A percentile compares a stretch with the other conserved stretches of the same genome.
Evolutionary conservation across 352 stramenopile species (phyloP).

Genomic region (Phytopythium boreale): DNA sequence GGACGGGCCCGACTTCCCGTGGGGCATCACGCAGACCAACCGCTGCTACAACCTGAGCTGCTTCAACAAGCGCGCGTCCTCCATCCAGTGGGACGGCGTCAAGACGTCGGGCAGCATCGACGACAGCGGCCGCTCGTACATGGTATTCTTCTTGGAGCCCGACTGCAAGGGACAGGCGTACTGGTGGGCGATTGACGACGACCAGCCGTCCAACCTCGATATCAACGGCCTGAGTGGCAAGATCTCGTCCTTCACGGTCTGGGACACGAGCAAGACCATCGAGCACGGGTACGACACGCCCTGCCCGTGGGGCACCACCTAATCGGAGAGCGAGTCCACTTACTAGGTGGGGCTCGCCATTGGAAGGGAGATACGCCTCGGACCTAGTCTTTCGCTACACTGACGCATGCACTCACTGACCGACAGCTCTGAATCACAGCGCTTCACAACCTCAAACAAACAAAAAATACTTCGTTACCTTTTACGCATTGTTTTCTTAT

Average conservation of each 20-base stretch:
- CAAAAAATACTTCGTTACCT: not conserved
- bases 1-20: constrained; percentile 5
- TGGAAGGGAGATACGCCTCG: not conserved
- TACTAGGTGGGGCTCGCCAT: not conserved
- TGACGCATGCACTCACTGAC: not conserved
- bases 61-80: constrained; percentile 17
- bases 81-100: constrained; percentile 13
- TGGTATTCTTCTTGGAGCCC: constrained; percentile 22
- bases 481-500: not conserved
- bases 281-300: constrained; percentile 12
- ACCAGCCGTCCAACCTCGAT: constrained; percentile 18
- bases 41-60: constrained; percentile 26
- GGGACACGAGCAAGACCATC: constrained; percentile 13
- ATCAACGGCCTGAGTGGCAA: constrained; percentile 15
- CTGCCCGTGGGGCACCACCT: constrained; percentile 20
- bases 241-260: constrained; percentile 32
- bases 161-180: constrained; percentile 11
- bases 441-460: not conserved
- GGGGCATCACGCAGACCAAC: constrained; percentile 8
- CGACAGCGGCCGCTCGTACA: constrained; percentile 6
- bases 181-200: constrained; percentile 4
- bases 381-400: not conserved
- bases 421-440: not conserved
- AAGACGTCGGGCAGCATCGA: not conserved
- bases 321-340: not conserved